Conservation (phyloP, 2,329 filamentous ascomycete species). For the Sarocladium brachiariae region DNA sequence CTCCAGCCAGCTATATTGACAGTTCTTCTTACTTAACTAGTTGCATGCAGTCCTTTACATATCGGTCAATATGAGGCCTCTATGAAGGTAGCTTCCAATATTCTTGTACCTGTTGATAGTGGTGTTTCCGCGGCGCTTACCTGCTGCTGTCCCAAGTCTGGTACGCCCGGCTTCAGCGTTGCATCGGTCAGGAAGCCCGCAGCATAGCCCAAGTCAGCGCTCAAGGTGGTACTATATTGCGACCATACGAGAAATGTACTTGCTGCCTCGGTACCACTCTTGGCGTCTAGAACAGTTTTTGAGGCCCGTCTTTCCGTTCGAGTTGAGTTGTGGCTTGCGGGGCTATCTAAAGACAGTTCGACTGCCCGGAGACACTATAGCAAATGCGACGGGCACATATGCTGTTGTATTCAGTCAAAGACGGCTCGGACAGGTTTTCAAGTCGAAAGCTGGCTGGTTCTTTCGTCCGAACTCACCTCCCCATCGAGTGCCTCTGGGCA, state of each 20-base stretch:
- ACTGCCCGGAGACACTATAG: background rate
- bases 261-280: background rate
- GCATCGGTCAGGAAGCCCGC: conserved; percentile 1
- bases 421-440: background rate
- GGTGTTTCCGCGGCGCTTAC: background rate
- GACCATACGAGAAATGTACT: background rate
- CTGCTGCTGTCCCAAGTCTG: background rate
- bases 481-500: background rate
- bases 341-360: background rate
- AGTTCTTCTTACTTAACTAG: too few relatives aligned
- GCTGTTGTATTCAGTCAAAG: background rate
- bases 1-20: too few relatives aligned
- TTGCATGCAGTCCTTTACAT: too few relatives aligned
- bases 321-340: conserved; percentile 1
- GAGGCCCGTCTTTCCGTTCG: conserved; percentile 1
- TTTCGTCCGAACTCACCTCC: background rate
- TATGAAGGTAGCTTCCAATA: too few relatives aligned
- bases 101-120: too few relatives aligned
- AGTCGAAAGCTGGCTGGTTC: background rate
- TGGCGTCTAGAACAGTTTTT: background rate
- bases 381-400: background rate
- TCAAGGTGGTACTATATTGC: background rate
- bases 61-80: too few relatives aligned
- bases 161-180: background rate
- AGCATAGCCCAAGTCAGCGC: background rate